phyloP scores from a whole-genome alignment of 768 basidiomycete species.

The Tylopilus plumbeoviolaceoides region DNA sequence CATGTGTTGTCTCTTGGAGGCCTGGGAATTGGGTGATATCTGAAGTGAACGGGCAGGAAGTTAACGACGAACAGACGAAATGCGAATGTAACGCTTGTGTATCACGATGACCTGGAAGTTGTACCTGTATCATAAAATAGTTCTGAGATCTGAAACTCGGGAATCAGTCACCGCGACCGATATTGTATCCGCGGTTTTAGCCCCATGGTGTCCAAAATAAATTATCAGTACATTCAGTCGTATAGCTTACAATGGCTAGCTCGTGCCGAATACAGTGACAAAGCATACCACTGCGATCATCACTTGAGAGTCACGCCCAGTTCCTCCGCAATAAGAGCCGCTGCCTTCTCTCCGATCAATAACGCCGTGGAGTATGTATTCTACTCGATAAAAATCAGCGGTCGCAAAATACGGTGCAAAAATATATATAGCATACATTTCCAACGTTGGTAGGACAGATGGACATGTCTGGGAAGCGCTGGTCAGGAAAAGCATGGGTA shows the following conservation, averaged over 20 bases:
- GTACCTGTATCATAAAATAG: too few species aligned
- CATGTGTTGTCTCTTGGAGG: constrained; percentile 26
- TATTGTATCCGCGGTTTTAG: too few species aligned
- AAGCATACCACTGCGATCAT: not conserved
- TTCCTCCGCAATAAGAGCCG: constrained; percentile 55
- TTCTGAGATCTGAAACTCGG: too few species aligned
- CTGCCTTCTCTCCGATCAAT: constrained; percentile 58
- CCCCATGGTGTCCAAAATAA: too few species aligned
- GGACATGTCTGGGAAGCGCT: constrained; percentile 31
- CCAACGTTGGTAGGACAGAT: constrained; percentile 28
- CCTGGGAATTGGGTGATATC: constrained; percentile 27
- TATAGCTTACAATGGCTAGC: too few species aligned
- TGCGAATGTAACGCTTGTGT: not conserved
- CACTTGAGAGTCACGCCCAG: constrained; percentile 9
- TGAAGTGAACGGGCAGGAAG: not conserved
- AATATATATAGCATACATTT: constrained; percentile 13
- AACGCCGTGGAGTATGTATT: constrained; percentile 44
- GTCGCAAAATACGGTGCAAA: not conserved
- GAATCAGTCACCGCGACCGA: too few species aligned
- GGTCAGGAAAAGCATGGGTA: too few species aligned
- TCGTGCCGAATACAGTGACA: too few species aligned
- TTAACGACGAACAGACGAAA: not conserved
- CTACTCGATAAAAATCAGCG: not conserved
- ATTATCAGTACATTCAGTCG: too few species aligned
- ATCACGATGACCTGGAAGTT: too few species aligned